Base-by-base conservation (phyloP, 2,329 filamentous ascomycete genomes). In the Fusarium agapanthi region DNA sequence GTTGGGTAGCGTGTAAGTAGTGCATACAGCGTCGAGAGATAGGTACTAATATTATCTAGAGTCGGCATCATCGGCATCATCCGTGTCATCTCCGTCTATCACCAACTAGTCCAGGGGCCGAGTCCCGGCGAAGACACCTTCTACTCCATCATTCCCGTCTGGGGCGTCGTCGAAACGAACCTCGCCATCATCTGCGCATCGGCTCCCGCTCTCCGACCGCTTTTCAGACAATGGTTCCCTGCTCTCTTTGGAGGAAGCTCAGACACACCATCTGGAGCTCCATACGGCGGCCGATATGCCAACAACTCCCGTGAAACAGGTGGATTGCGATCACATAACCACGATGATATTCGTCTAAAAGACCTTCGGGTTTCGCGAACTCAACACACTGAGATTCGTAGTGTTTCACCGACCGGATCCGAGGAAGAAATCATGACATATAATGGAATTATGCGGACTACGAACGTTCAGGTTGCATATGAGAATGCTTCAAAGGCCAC, bases 361-460 rank as follows among this genome's bases (percentile, higher is more conserved):
- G 73, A 69, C n/a, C 54, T 76, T 2, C 62, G 75, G 3, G 62
- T 43, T 12, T 57, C 67, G 20, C 64, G 70, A 40, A 63, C 71
- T 10, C 65, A 75, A 40, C 80, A 76, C 54, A 80, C 81, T n/a
- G 81, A 82, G 45, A 79, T 82, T 22, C 75, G 80, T 35, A 77
- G 80, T n/a, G 75, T 67, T 10, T 80, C 80, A 14, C 80, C 81
- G 1, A 80, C 71, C 12, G 78, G 77, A 9, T 81, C 78, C 10
- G 81, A 84, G 54, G 82, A 84, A 57, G 81, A 83, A 62, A 83
- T 83, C 16, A 82, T 83, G 79, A 81, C 80, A 5, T 80, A 81
- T 40, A 82, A 83, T 50, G 82, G 82, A 16, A 83, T 84, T 34
- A 74, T 84, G 61, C 76, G 80, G 18, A 82, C 80, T 16, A 82